Conservation (phyloP, 2,329 filamentous ascomycete species). For the Zarea fungicola region DNA sequence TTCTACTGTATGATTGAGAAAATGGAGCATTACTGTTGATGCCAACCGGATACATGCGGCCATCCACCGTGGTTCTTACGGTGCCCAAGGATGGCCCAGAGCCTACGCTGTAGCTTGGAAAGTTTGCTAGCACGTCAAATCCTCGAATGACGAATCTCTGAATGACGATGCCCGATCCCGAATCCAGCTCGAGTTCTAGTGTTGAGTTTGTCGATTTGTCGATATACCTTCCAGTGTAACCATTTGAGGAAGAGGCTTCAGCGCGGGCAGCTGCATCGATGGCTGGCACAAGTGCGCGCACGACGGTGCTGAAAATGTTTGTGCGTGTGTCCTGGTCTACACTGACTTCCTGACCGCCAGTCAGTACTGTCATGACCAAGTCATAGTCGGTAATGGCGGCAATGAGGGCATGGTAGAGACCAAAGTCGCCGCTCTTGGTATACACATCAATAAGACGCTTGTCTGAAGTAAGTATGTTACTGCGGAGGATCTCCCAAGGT, state of each 20-base stretch:
- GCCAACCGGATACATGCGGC: conserved; percentile 10
- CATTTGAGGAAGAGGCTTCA: conserved; percentile 22
- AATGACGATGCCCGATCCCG: conserved; percentile 34
- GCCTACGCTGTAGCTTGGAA: conserved; percentile 17
- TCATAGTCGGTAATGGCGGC: conserved; percentile 43
- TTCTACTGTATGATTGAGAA: background rate
- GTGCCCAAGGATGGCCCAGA: background rate
- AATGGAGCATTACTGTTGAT: background rate
- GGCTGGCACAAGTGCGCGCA: conserved; percentile 33
- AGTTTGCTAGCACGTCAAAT: conserved; percentile 34
- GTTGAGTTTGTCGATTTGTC: conserved; percentile 35
- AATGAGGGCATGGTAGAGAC: conserved; percentile 34
- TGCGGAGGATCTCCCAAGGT: conserved; percentile 43
- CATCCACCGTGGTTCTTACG: background rate
- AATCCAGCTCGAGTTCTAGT: conserved; percentile 33
- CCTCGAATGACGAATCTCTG: conserved; percentile 34
- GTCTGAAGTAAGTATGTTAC: conserved; percentile 30
- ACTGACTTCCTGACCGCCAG: conserved; percentile 26
- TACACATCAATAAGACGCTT: conserved; percentile 41
- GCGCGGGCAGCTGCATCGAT: conserved; percentile 37
- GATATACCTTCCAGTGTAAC: conserved; percentile 33
- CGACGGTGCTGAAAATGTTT: conserved; percentile 24
- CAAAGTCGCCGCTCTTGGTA: conserved; percentile 40
- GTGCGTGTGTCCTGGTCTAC: conserved; percentile 15
- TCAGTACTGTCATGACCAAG: conserved; percentile 36